phyloP scores from a whole-genome alignment of 805 yeast species.

The Yueomyces sinensis region DNA sequence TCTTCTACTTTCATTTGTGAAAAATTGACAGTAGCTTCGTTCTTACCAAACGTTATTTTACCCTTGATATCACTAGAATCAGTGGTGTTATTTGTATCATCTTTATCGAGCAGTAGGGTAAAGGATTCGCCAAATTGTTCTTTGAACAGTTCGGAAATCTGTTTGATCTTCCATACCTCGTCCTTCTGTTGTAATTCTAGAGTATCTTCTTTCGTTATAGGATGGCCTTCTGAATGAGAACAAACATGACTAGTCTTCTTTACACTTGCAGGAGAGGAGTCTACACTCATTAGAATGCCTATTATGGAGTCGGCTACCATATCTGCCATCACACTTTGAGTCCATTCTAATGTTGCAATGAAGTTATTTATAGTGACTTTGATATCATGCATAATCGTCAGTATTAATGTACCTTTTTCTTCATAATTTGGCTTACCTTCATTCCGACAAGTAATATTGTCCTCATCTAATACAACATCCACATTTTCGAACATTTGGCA shows the following conservation, averaged over 20 bases:
- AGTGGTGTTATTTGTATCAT: slow-evolving; percentile 2
- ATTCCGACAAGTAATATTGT: slow-evolving; percentile 25
- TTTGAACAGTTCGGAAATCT: slow-evolving; percentile 48
- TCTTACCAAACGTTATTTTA: slow-evolving; percentile 66
- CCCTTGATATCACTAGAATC: slow-evolving; percentile 29
- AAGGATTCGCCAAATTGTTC: slow-evolving; percentile 87
- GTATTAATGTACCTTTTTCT: slow-evolving; percentile 30
- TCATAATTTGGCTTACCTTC: slow-evolving; percentile 18
- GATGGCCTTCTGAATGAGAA: slow-evolving; percentile 28
- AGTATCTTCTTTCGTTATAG: slow-evolving; percentile 6
- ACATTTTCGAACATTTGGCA: slow-evolving; percentile 91
- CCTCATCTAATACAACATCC: slow-evolving; percentile 46
- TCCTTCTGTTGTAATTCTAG: slow-evolving; percentile 7
- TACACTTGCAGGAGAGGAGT: slow-evolving; percentile 89
- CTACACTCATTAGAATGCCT: slow-evolving; percentile 83
- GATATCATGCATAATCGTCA: slow-evolving; percentile 54
- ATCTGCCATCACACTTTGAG: slow-evolving; percentile 77
- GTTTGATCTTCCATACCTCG: slow-evolving; percentile 29
- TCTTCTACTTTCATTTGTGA: slow-evolving; percentile 46
- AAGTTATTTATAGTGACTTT: slow-evolving; percentile 34
- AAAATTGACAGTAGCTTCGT: slow-evolving; percentile 58
- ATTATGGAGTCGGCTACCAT: slow-evolving; percentile 89
- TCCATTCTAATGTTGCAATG: slow-evolving; percentile 72
- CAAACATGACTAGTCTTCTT: slow-evolving; percentile 61
- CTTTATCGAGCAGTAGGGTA: slow-evolving; percentile 14